phyloP scores from a whole-genome alignment of 139 green algal species.

The Tetradesmus lagerheimii region DNA sequence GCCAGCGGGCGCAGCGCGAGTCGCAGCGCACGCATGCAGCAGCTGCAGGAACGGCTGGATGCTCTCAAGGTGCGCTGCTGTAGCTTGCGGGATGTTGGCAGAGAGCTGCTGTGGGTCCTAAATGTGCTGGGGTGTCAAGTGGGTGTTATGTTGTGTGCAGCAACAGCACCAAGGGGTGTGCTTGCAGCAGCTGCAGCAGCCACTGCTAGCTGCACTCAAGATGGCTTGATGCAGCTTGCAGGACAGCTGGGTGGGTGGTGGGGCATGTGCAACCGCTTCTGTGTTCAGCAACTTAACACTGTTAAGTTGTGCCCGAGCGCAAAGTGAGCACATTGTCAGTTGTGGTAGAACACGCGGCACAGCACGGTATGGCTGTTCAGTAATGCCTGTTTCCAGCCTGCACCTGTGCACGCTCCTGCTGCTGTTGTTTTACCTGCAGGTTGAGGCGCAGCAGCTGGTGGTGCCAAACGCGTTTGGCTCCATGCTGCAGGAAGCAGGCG shows the following conservation, averaged over 20 bases:
- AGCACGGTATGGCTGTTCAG: no score
- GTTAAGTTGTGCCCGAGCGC: no score
- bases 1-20: neutral
- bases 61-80: conserved; percentile 43
- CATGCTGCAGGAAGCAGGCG: conserved; percentile 62
- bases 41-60: conserved; percentile 56
- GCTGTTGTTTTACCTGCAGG: conserved; percentile 26
- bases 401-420: neutral
- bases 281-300: no score
- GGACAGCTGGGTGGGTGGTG: neutral
- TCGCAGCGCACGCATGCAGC: neutral
- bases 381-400: neutral
- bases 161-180: neutral
- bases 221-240: neutral
- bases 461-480: conserved; percentile 87
- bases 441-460: conserved; percentile 62
- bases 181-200: conserved; percentile 48
- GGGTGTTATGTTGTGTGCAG: neutral
- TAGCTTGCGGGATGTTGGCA: neutral
- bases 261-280: neutral
- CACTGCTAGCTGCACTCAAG: conserved; percentile 53
- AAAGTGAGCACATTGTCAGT: no score
- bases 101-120: no score
- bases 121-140: neutral
- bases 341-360: no score